Evolutionary conservation across 2,329 filamentous ascomycete species (phyloP).

Genomic region (Fonsecaea pedrosoi): DNA sequence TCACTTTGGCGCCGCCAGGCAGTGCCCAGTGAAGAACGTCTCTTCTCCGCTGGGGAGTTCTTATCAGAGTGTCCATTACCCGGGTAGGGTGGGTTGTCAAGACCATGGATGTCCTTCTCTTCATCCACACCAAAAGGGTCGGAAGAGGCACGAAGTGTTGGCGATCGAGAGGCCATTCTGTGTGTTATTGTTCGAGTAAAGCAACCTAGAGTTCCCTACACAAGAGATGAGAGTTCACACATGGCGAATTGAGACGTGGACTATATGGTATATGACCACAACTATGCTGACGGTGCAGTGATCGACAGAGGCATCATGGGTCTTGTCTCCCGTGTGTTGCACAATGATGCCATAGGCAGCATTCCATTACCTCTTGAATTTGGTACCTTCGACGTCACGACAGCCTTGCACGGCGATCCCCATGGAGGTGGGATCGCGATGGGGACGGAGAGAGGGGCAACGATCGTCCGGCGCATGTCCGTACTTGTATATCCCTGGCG

Average conservation of each 20-base stretch:
- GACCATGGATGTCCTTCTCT: slow-evolving; percentile 21
- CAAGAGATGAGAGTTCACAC: neutral
- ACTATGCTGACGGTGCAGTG: neutral
- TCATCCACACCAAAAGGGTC: slow-evolving; percentile 27
- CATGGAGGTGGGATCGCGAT: neutral
- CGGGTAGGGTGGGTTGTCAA: neutral
- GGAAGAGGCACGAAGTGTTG: slow-evolving; percentile 23
- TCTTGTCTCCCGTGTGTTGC: neutral
- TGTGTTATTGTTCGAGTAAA: neutral
- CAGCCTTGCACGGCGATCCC: neutral
- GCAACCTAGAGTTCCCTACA: neutral
- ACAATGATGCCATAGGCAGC: slow-evolving; percentile 3
- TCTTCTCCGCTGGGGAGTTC: slow-evolving; percentile 5
- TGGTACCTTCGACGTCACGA: neutral
- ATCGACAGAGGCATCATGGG: neutral
- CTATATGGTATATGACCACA: neutral
- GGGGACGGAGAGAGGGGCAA: neutral
- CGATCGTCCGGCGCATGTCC: slow-evolving; percentile 1
- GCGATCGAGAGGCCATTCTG: slow-evolving; percentile 27
- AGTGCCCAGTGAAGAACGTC: slow-evolving; percentile 22
- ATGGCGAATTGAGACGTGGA: neutral
- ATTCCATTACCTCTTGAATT: neutral
- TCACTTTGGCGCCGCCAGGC: slow-evolving; percentile 23
- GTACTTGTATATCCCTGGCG: neutral
- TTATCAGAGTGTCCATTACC: slow-evolving; percentile 6